Evolutionary conservation across 1,284 basidiomycete genomes (phyloP).

Genomic region (Rhodotorula glutinis): DNA sequence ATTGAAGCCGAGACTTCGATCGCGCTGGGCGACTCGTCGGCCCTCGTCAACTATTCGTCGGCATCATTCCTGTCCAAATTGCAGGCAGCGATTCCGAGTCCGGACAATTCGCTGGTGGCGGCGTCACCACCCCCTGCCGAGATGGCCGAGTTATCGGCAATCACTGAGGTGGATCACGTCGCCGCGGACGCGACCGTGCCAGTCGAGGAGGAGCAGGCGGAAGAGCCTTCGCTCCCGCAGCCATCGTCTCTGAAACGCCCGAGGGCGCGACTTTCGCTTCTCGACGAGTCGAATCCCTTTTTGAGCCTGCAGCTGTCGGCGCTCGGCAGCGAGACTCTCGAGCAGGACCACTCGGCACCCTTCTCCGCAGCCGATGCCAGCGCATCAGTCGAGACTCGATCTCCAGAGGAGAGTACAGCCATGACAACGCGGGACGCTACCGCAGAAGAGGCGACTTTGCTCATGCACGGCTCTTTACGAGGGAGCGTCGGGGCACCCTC

Average conservation of each 20-base stretch:
- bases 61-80: slow-evolving; percentile 29
- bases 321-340: not conserved
- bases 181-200: not conserved
- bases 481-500: not conserved
- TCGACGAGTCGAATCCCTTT: slow-evolving; percentile 37
- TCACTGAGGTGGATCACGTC: not conserved
- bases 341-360: no score
- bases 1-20: not conserved
- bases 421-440: no score
- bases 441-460: not conserved
- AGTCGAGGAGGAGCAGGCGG: not conserved
- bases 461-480: slow-evolving; percentile 1
- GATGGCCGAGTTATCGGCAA: not conserved
- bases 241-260: not conserved
- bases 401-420: not conserved
- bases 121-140: not conserved
- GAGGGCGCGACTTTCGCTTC: slow-evolving; percentile 7
- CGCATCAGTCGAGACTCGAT: no score
- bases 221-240: not conserved
- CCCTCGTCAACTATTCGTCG: slow-evolving; percentile 4
- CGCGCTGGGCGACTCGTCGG: not conserved
- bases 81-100: slow-evolving; percentile 24
- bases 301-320: not conserved
- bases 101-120: slow-evolving; percentile 24
- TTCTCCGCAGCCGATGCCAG: no score